These are phyloP conservation scores for Rhododendron williamsianum DNA, from an alignment of 148 eudicot genomes.

Conservation along the genomic window DNA sequence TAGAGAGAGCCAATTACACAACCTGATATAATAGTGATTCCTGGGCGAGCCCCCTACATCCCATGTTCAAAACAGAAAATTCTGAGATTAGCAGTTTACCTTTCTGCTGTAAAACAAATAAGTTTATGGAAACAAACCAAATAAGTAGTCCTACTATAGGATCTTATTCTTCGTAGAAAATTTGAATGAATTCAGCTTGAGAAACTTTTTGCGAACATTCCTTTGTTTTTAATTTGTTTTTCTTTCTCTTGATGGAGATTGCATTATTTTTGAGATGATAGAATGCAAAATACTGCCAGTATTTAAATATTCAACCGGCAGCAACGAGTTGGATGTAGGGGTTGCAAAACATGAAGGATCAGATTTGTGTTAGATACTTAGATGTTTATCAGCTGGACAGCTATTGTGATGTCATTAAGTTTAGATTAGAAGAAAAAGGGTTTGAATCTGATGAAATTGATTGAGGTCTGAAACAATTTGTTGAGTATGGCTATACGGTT, in stretches of 20 bases:
- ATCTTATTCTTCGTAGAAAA: not conserved
- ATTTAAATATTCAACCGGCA: not conserved
- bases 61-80: not conserved
- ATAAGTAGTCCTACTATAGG: not conserved
- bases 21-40: not conserved
- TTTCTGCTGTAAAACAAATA: not conserved
- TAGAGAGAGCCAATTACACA: not conserved
- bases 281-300: not conserved
- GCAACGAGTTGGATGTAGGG: not conserved
- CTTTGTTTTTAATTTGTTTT: not conserved
- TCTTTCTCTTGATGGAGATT: not conserved
- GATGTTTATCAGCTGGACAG: not conserved
- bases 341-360: not conserved
- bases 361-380: not conserved
- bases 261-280: not conserved
- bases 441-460: not conserved
- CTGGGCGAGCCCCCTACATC: not conserved
- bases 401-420: not conserved
- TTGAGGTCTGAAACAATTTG: not conserved
- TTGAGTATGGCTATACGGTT: not conserved
- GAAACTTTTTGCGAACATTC: not conserved
- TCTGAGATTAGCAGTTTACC: not conserved
- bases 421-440: not conserved
- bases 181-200: not conserved
- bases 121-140: not conserved